A percentile compares a stretch with the other conserved stretches of the same genome.
phyloP scores from a whole-genome alignment of 306 rosid species.

The Pyrus communis region DNA sequence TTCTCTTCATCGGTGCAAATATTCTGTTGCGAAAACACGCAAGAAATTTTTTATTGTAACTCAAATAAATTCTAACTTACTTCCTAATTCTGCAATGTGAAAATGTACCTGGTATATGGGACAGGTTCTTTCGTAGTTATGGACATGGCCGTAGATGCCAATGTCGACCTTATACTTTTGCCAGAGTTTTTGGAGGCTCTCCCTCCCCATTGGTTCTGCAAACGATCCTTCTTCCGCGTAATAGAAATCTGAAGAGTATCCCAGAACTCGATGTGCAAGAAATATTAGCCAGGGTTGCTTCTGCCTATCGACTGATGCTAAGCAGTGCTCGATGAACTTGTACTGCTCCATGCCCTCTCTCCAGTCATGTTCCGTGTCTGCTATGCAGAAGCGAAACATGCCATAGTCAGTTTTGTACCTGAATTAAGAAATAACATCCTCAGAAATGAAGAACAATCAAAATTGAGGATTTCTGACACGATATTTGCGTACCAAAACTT shows the following conservation, averaged over 20 bases:
- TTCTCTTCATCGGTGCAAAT: slow-evolving; percentile 75
- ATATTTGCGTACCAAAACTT: slow-evolving; percentile 55
- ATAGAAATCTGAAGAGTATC: slow-evolving; percentile 58
- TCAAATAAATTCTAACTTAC: no score
- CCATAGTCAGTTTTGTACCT: slow-evolving; percentile 89
- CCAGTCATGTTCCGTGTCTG: slow-evolving; percentile 90
- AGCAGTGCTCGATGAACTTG: slow-evolving; percentile 69
- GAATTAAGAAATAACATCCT: neutral
- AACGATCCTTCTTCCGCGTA: slow-evolving; percentile 68
- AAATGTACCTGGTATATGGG: slow-evolving; percentile 68
- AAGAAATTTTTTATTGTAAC: no score
- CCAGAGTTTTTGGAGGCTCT: slow-evolving; percentile 82
- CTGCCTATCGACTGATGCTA: slow-evolving; percentile 72
- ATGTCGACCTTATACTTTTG: slow-evolving; percentile 87
- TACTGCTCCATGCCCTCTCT: slow-evolving; percentile 80
- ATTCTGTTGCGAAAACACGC: slow-evolving; percentile 29
- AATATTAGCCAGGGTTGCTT: slow-evolving; percentile 91
- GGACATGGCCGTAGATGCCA: slow-evolving; percentile 84
- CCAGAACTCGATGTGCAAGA: slow-evolving; percentile 86
- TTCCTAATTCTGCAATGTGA: neutral
- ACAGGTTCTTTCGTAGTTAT: slow-evolving; percentile 86
- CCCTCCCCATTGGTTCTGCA: slow-evolving; percentile 92
- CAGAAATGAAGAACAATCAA: neutral
- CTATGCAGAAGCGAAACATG: slow-evolving; percentile 87
- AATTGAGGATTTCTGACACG: neutral